These are phyloP conservation scores for Calonectria multiphialidica DNA, from an alignment of 2,329 filamentous ascomycete genomes.

Conservation along the genomic window DNA sequence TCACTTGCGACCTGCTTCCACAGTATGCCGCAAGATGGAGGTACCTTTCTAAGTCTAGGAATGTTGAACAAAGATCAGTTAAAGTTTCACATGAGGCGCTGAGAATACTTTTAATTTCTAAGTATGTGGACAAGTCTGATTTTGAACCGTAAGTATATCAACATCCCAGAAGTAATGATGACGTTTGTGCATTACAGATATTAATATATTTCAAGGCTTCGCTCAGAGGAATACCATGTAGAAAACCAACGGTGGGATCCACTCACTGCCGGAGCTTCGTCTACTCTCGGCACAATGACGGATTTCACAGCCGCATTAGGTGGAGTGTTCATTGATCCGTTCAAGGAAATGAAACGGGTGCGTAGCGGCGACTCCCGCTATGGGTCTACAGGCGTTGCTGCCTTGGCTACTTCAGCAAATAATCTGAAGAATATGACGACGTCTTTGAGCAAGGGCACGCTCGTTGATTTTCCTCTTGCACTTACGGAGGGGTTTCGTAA, in stretches of 20 bases:
- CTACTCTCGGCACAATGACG: neutral
- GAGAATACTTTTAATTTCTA: no score
- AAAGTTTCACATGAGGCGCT: no score
- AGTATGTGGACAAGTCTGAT: no score
- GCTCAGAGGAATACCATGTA: neutral
- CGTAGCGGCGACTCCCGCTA: neutral
- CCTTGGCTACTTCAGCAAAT: no score
- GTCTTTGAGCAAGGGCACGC: neutral
- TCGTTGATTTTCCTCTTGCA: neutral
- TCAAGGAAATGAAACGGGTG: neutral
- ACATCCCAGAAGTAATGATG: neutral
- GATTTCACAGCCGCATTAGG: neutral
- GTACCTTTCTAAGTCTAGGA: no score
- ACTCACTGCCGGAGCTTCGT: neutral
- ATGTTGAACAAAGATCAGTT: no score
- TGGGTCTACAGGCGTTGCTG: neutral
- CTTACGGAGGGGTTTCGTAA: neutral
- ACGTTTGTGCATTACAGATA: neutral
- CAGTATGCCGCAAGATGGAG: no score
- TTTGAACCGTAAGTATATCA: no score
- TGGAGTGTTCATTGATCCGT: neutral
- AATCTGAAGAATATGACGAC: neutral
- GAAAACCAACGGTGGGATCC: slow-evolving; percentile 9
- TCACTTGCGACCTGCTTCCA: no score
- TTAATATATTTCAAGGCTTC: neutral